Evolutionary conservation across 306 rosid genomes (phyloP), one percentile per base, ranked within the genome.

Genomic region (Parietaria judaica): DNA sequence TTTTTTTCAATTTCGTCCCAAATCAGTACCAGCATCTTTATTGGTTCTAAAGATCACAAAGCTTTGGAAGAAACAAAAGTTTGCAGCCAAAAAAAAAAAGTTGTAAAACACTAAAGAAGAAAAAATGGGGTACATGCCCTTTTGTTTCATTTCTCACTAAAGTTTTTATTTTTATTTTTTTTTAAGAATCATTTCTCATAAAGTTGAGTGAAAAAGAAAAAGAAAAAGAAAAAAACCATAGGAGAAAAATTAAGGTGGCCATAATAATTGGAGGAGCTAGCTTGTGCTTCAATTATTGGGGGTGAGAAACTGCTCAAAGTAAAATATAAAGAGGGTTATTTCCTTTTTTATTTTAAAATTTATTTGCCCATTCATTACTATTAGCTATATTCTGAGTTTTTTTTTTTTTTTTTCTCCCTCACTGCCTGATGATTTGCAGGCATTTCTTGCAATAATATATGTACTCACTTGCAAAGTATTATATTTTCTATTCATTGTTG

Each of bases 191-290:
- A 23, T 59, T 68, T 51, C 50, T 17, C 15, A 51, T 37, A 67
- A 59, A 67, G 72, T 59, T 51, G 66, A 59, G 58, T 67, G 44
- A 68, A 68, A 59, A n/a, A 13, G 6, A 13, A 68, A 59, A n/a
- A 13, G 6, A 13, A 23, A 23, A 23, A 23, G 31, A 23, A 2
- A 57, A n/a, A 38, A 57, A 31, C 37, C 10, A 67, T n/a, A 9
- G 36, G 6, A 41, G 12, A 35, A 61, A 13, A 23, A 64, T 51
- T 15, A 51, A 51, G 65, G 14, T n/a, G 62, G 16, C 36, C 14
- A 23, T 58, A 58, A 59, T 51, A 51, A 50, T 68, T 61, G 63
- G 48, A 23, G 46, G 43, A 23, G 31, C 31, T 23, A 23, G 31
- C 31, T 23, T 23, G 31, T 14, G 58, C 48, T 31, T 51, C 44